These are phyloP conservation scores for Fusarium pseudograminearum DNA, from an alignment of 2,329 filamentous ascomycete species.

Conservation along the genomic window DNA sequence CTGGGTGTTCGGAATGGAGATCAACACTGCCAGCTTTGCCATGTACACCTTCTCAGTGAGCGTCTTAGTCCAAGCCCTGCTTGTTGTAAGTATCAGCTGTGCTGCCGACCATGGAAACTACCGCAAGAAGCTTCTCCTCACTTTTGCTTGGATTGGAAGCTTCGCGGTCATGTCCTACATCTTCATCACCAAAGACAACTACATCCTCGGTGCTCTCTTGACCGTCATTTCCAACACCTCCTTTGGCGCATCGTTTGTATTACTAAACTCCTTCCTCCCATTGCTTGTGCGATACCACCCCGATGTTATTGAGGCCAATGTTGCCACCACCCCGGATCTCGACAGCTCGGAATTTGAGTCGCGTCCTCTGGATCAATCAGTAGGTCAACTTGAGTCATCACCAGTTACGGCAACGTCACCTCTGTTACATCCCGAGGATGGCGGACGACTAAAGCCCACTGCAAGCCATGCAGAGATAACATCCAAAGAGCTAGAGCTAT, in stretches of 20 bases:
- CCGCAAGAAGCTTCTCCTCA: conserved; percentile 86
- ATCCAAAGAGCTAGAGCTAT: conserved; percentile 78
- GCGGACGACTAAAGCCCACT: conserved; percentile 53
- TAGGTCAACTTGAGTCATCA: conserved; percentile 46
- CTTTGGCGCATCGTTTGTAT: conserved; percentile 93
- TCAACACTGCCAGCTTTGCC: conserved; percentile 96
- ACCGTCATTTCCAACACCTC: conserved; percentile 94
- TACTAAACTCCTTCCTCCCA: conserved; percentile 94
- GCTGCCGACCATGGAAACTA: conserved; percentile 94
- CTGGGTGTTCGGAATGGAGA: conserved; percentile 81
- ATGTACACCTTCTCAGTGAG: conserved; percentile 98
- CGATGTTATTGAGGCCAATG: conserved; percentile 52
- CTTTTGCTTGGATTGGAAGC: conserved; percentile 87
- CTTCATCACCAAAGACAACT: conserved; percentile 78
- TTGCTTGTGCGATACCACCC: conserved; percentile 90
- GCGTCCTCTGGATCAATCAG: conserved; percentile 52
- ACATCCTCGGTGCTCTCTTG: conserved; percentile 83
- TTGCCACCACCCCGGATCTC: conserved; percentile 48
- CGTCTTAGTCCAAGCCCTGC: conserved; percentile 86
- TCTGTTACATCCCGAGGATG: conserved; percentile 59
- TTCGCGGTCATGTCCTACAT: conserved; percentile 90
- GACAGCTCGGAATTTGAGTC: conserved; percentile 52
- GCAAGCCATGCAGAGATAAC: conserved; percentile 65
- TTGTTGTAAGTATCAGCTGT: conserved; percentile 96
- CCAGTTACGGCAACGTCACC: conserved; percentile 60